These are phyloP conservation scores for Collybia nuda DNA, from an alignment of 768 basidiomycete species.

Conservation along the genomic window DNA sequence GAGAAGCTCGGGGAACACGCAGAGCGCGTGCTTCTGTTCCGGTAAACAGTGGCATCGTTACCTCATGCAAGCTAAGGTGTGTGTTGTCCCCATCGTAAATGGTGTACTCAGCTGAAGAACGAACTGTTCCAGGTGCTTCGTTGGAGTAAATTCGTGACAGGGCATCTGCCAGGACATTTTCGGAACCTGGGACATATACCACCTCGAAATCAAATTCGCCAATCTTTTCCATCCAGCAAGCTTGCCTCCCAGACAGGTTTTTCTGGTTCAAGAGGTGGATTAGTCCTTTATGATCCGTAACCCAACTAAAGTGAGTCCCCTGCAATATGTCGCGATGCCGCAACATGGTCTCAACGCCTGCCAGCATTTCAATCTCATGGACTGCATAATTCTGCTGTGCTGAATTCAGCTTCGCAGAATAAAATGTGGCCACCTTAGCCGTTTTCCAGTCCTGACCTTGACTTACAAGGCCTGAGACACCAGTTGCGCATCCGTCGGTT, in stretches of 20 bases:
- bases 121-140: conserved; percentile 9
- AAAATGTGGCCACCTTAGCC: conserved; percentile 22
- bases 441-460: conserved; percentile 17
- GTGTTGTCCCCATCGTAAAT: conserved; percentile 2
- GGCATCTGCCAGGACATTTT: conserved; percentile 4
- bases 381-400: conserved; percentile 28
- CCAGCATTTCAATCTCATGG: conserved; percentile 27
- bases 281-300: conserved; percentile 21
- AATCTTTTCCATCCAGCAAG: conserved; percentile 7
- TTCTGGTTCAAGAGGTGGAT: conserved; percentile 13
- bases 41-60: conserved; percentile 3
- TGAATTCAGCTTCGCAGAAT: conserved; percentile 20
- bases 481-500: conserved; percentile 17
- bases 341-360: conserved; percentile 24
- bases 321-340: conserved; percentile 15
- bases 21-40: conserved; percentile 7
- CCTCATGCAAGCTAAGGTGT: background rate
- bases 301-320: conserved; percentile 16
- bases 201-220: conserved; percentile 6
- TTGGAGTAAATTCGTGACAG: conserved; percentile 4
- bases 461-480: conserved; percentile 9
- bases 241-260: background rate
- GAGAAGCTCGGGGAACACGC: too few relatives aligned
- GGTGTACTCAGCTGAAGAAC: conserved; percentile 11
- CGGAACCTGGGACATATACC: background rate